Evolutionary conservation across 1,284 basidiomycete genomes (phyloP).

Genomic region (Athelia psychrophila): DNA sequence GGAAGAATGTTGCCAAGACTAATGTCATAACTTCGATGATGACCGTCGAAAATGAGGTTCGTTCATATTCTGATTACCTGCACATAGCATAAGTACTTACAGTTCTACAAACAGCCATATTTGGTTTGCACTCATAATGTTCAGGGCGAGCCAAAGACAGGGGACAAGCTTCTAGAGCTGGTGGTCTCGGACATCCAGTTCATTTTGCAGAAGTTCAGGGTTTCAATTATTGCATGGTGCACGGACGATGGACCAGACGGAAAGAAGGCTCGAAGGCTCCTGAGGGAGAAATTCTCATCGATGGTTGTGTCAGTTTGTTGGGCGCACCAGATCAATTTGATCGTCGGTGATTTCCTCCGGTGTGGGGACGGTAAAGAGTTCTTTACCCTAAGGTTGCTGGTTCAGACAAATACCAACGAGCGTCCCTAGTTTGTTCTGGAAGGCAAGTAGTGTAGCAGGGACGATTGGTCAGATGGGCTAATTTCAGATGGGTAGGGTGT

Average conservation of each 20-base stretch:
- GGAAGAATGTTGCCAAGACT: constrained; percentile 28
- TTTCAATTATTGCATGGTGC: constrained; percentile 21
- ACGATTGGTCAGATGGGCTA: too few species aligned
- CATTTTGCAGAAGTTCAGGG: constrained; percentile 10
- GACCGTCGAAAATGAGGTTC: constrained; percentile 16
- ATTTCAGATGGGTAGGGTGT: too few species aligned
- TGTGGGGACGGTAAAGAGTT: too few species aligned
- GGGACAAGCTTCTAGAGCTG: constrained; percentile 24
- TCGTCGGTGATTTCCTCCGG: constrained; percentile 28
- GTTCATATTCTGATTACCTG: background rate
- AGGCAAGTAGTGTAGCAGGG: too few species aligned
- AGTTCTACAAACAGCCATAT: constrained; percentile 11
- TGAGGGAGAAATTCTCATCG: constrained; percentile 13
- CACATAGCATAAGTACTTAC: background rate
- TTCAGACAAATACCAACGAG: too few species aligned
- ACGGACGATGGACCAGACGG: constrained; percentile 30
- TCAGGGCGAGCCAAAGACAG: constrained; percentile 26
- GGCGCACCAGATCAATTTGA: constrained; percentile 30
- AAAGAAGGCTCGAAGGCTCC: constrained; percentile 23
- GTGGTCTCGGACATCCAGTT: constrained; percentile 22
- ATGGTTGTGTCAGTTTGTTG: constrained; percentile 28
- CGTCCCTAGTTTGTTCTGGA: too few species aligned
- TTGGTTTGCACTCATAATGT: constrained; percentile 21
- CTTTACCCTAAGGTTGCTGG: too few species aligned
- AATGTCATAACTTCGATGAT: constrained; percentile 17